Evolutionary conservation across 225 moss, liverwort and hornwort genomes (phyloP).

Genomic region (Pseudoscleropodium purum): DNA sequence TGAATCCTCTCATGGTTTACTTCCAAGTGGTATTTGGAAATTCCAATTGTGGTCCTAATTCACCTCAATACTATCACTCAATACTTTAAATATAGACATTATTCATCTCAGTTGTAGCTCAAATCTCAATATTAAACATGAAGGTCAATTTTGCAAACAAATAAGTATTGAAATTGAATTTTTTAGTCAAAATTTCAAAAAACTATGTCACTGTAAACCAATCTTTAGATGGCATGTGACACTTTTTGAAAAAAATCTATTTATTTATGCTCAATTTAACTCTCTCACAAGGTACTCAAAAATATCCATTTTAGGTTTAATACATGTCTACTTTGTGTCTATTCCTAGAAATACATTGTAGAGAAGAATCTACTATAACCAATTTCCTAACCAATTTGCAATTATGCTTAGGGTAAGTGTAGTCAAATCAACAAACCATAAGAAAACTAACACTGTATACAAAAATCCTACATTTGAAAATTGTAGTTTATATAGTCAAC

Average conservation of each 20-base stretch:
- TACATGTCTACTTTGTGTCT: neutral
- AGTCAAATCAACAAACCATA: neutral
- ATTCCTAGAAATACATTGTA: too few species aligned
- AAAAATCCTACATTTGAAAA: neutral
- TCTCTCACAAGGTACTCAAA: fast-evolving
- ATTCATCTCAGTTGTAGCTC: neutral
- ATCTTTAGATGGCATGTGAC: neutral
- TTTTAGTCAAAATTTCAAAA: neutral
- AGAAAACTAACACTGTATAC: fast-evolving
- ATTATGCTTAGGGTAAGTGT: fast-evolving
- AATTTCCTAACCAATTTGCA: fast-evolving
- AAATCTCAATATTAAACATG: neutral
- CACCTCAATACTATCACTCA: neutral
- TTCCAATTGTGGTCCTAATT: neutral
- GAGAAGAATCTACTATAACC: fast-evolving
- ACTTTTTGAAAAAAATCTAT: neutral
- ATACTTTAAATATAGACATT: neutral
- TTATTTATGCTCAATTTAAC: fast-evolving
- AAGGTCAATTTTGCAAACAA: neutral
- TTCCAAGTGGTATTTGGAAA: fast-evolving
- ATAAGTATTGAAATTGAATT: neutral
- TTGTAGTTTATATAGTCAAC: too few species aligned
- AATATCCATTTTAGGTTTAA: neutral
- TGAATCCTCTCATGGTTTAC: fast-evolving
- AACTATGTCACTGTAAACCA: fast-evolving